Evolutionary conservation across 139 green algal genomes (phyloP).

Genomic region (Tetradesmus lagerheimii): DNA sequence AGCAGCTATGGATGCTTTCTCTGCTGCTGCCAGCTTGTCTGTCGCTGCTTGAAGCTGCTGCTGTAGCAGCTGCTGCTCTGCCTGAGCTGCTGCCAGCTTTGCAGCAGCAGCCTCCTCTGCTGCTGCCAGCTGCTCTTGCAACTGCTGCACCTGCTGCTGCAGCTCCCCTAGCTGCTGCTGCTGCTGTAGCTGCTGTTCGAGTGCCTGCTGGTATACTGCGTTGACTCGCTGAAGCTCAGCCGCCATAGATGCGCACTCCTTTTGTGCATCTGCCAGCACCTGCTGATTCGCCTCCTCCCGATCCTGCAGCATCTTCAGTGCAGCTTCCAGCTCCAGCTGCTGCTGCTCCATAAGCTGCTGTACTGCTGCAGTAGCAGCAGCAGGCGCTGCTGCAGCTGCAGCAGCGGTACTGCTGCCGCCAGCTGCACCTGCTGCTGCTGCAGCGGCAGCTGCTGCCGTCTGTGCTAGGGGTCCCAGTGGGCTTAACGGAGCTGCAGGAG

Average conservation of each 20-base stretch:
- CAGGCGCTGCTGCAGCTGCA: not conserved
- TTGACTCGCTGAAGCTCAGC: constrained; percentile 2
- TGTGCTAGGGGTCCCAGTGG: not conserved
- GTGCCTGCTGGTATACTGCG: not conserved
- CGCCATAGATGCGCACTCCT: not conserved
- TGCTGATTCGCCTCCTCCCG: constrained; percentile 30
- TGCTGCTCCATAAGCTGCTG: constrained; percentile 41
- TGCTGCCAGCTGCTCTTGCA: constrained; percentile 4
- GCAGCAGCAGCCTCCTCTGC: not conserved
- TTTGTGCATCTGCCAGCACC: not conserved
- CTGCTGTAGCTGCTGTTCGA: not conserved
- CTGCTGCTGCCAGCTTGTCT: not conserved
- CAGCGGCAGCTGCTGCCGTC: not conserved
- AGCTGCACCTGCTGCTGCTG: constrained; percentile 4
- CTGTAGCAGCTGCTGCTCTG: constrained; percentile 8
- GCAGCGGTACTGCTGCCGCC: not conserved
- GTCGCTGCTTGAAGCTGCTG: not conserved
- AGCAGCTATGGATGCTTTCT: not conserved
- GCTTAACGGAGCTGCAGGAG: not conserved
- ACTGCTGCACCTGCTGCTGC: not conserved
- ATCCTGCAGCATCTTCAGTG: constrained; percentile 37
- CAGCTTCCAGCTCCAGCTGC: constrained; percentile 44
- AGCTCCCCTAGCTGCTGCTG: constrained; percentile 15
- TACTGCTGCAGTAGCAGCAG: not conserved
- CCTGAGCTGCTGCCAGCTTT: not conserved